Percentiles rank a stretch among this genome's conserved stretches.
phyloP scores from a whole-genome alignment of 768 basidiomycete genomes.

The Neoboletus brunneissimus region DNA sequence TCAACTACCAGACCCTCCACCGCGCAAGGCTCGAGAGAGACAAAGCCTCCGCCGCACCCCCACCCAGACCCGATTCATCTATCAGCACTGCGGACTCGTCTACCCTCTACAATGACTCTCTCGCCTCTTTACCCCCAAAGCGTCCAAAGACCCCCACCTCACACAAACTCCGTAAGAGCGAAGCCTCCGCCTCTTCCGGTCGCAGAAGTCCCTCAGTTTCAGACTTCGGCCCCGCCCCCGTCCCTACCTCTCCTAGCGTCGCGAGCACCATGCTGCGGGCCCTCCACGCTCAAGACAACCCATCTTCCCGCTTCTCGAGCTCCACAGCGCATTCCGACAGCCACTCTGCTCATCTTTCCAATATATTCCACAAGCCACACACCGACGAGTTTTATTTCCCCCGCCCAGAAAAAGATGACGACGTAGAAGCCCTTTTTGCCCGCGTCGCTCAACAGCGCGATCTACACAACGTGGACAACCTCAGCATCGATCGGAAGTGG shows the following conservation, averaged over 20 bases:
- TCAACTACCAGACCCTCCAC: constrained; percentile 53
- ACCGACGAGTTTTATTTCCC: constrained; percentile 68
- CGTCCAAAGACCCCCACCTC: constrained; percentile 35
- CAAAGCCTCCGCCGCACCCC: constrained; percentile 31
- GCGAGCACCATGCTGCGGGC: constrained; percentile 45
- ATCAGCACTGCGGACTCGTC: constrained; percentile 56
- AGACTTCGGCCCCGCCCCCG: constrained; percentile 51
- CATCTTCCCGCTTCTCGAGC: constrained; percentile 58
- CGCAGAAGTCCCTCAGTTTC: constrained; percentile 47
- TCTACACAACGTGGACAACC: constrained; percentile 53
- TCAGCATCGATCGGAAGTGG: constrained; percentile 88
- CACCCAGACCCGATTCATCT: constrained; percentile 49
- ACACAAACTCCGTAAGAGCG: constrained; percentile 45
- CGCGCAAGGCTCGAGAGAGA: constrained; percentile 55
- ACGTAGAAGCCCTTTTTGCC: constrained; percentile 80
- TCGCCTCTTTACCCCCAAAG: constrained; percentile 36
- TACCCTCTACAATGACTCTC: constrained; percentile 53
- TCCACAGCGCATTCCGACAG: constrained; percentile 43
- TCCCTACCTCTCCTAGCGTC: constrained; percentile 31
- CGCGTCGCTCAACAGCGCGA: constrained; percentile 71
- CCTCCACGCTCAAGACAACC: constrained; percentile 53
- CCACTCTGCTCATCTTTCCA: constrained; percentile 42
- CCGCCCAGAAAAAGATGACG: constrained; percentile 70
- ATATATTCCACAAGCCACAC: constrained; percentile 53
- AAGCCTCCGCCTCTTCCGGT: constrained; percentile 52